A percentile compares a stretch with the other conserved stretches of the same genome.
Conservation (phyloP, 75 land plant genomes). For the Picea glauca region DNA sequence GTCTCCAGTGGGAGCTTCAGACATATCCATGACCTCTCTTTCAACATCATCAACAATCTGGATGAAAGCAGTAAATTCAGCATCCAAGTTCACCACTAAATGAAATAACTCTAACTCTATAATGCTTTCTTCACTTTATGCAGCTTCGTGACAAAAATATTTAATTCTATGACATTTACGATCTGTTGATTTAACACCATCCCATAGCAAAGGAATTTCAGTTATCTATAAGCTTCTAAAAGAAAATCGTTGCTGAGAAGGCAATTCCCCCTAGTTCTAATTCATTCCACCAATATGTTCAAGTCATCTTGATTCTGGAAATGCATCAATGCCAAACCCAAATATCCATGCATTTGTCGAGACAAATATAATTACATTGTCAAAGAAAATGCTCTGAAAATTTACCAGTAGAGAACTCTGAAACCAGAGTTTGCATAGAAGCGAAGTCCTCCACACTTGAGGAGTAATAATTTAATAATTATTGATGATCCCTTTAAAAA, state of each 20-base stretch:
- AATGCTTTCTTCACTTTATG: not conserved
- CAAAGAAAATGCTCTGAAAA: too few relatives aligned
- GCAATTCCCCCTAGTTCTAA: not conserved
- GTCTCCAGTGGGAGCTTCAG: constrained; percentile 7
- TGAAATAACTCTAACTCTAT: not conserved
- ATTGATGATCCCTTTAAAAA: not conserved
- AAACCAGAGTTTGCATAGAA: not conserved
- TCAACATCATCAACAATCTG: constrained; percentile 11
- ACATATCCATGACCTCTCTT: constrained; percentile 8
- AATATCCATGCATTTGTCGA: not conserved
- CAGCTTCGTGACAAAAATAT: not conserved
- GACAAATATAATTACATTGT: too few relatives aligned
- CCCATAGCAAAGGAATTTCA: not conserved
- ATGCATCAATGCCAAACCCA: not conserved
- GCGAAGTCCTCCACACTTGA: not conserved
- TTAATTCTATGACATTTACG: not conserved
- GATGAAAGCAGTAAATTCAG: not conserved
- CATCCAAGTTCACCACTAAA: not conserved
- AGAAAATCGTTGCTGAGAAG: not conserved
- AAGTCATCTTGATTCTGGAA: not conserved
- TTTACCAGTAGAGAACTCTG: not conserved
- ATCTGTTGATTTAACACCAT: not conserved
- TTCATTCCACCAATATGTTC: not conserved
- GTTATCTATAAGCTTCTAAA: not conserved
- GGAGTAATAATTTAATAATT: not conserved